Evolutionary conservation across 83 land plant species (phyloP).

Genomic region (Diphasiastrum complanatum): DNA sequence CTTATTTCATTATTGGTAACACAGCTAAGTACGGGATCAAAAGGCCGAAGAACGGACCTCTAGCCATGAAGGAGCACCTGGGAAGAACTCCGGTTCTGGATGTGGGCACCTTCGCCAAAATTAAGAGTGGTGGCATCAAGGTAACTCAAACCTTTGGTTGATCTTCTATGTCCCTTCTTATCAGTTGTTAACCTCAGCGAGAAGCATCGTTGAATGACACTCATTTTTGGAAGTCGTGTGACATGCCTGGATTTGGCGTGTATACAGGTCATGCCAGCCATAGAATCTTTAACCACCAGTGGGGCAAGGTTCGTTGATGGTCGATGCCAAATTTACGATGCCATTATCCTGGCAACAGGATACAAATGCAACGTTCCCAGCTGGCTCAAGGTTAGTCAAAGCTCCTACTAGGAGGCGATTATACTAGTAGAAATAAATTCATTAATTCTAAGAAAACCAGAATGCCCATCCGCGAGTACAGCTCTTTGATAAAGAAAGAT

Average conservation of each 20-base stretch:
- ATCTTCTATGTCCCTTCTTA: not conserved
- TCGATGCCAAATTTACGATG: constrained; percentile 28
- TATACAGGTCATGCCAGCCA: constrained; percentile 35
- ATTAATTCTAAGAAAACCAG: not conserved
- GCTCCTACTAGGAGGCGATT: not conserved
- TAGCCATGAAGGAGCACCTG: constrained; percentile 48
- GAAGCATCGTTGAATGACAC: not conserved
- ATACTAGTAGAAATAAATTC: not conserved
- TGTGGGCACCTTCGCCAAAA: constrained; percentile 53
- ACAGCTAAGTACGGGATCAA: constrained; percentile 41
- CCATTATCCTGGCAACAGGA: constrained; percentile 58
- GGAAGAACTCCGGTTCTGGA: constrained; percentile 71
- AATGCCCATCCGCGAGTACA: not conserved
- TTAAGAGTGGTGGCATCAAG: constrained; percentile 57
- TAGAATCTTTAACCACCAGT: constrained; percentile 28
- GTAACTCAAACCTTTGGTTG: constrained; percentile 20
- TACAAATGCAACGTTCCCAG: constrained; percentile 52
- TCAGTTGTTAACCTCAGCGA: not conserved
- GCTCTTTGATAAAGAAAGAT: too few relatives aligned
- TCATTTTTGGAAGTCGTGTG: not conserved
- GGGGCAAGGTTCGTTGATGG: constrained; percentile 45
- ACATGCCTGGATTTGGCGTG: not conserved
- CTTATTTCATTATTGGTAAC: constrained; percentile 37
- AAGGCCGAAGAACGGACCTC: constrained; percentile 53
- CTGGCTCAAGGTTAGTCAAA: constrained; percentile 56